A percentile compares a stretch with the other conserved stretches of the same genome.
Evolutionary conservation across 805 yeast genomes (phyloP).

Genomic region (Yarrowia alimentaria): DNA sequence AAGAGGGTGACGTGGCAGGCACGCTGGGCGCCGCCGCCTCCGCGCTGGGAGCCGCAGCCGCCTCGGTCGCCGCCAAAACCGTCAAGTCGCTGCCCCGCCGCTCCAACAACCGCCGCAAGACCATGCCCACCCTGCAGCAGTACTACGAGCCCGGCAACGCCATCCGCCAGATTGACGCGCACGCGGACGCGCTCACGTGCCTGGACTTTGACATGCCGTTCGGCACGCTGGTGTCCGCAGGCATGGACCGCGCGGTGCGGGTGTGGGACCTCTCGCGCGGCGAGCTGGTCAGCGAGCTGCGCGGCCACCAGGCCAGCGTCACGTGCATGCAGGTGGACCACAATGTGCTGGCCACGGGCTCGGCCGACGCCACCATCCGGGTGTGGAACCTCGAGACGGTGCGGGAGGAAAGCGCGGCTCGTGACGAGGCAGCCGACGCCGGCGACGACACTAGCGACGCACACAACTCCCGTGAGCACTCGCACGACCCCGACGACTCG

Average conservation of each 20-base stretch:
- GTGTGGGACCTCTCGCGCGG: conserved; percentile 78
- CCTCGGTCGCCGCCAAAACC: neutral
- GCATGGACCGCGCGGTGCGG: conserved; percentile 71
- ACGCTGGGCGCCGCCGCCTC: too few species aligned
- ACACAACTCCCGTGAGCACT: too few species aligned
- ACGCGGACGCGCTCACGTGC: conserved; percentile 52
- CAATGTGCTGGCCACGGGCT: conserved; percentile 52
- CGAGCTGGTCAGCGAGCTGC: conserved; percentile 50
- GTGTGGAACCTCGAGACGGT: conserved; percentile 53
- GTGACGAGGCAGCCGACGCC: neutral
- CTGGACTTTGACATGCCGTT: conserved; percentile 72
- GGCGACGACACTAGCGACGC: conserved; percentile 3
- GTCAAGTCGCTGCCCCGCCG: conserved; percentile 35
- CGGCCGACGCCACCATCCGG: conserved; percentile 58
- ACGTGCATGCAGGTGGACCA: conserved; percentile 59
- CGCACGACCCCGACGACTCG: conserved; percentile 36
- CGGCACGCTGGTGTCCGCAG: conserved; percentile 74
- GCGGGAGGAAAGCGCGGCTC: too few species aligned
- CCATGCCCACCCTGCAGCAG: conserved; percentile 63
- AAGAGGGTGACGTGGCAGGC: neutral
- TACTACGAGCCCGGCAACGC: conserved; percentile 59
- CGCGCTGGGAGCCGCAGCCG: too few species aligned
- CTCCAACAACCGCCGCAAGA: conserved; percentile 44
- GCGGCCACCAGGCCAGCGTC: conserved; percentile 62
- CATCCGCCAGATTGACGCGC: conserved; percentile 53